Evolutionary conservation across 2,329 filamentous ascomycete genomes (phyloP).

Genomic region (Paracorniculantispora psalliotae): DNA sequence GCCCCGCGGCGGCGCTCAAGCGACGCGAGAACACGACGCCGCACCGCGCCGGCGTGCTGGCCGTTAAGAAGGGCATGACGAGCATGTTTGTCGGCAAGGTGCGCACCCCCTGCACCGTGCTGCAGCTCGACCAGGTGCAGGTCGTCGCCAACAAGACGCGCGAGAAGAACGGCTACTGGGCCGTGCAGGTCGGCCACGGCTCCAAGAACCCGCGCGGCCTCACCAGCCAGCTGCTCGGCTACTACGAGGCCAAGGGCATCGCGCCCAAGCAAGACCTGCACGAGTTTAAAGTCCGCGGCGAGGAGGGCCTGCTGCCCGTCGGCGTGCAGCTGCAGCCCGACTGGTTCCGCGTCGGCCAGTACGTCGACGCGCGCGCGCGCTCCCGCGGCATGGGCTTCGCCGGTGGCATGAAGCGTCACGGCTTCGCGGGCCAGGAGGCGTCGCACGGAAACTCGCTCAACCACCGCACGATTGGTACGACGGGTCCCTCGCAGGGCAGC

Average conservation of each 20-base stretch:
- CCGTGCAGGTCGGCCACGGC: conserved; percentile 83
- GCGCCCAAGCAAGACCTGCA: conserved; percentile 77
- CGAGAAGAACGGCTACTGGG: conserved; percentile 81
- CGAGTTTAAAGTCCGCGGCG: conserved; percentile 80
- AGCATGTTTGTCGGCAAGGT: conserved; percentile 76
- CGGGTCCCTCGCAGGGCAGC: conserved; percentile 83
- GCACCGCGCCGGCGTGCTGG: conserved; percentile 74
- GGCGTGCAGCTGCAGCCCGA: conserved; percentile 75
- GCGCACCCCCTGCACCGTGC: conserved; percentile 80
- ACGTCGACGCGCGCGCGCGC: conserved; percentile 76
- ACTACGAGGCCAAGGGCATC: conserved; percentile 77
- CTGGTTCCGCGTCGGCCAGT: conserved; percentile 89
- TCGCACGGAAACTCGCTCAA: conserved; percentile 94
- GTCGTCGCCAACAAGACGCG: conserved; percentile 83
- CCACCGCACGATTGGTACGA: conserved; percentile 86
- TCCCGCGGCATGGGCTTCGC: conserved; percentile 88
- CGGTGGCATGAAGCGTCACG: conserved; percentile 96
- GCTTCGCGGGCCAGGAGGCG: conserved; percentile 81
- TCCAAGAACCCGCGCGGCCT: conserved; percentile 70
- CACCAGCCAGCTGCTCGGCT: conserved; percentile 77
- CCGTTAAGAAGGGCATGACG: conserved; percentile 93
- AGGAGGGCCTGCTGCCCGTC: conserved; percentile 67
- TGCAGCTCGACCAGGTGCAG: conserved; percentile 90
- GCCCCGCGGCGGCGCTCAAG: conserved; percentile 56
- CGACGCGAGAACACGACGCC: conserved; percentile 56